Evolutionary conservation across 371 early-diverging fungal species (phyloP).

Genomic region (Mucor sp.): DNA sequence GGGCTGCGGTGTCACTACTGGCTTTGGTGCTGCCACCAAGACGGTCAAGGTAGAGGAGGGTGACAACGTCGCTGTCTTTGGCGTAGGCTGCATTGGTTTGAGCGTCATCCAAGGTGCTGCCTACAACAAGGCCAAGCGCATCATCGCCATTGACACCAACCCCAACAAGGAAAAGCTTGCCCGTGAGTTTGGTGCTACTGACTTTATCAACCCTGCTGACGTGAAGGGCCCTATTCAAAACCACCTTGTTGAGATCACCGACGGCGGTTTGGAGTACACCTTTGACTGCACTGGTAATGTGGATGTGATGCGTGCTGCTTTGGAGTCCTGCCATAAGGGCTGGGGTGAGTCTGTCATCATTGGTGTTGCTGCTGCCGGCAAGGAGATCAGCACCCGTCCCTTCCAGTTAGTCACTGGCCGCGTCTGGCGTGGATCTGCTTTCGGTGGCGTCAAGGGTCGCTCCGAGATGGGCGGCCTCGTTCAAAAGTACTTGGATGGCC

Average conservation of each 20-base stretch:
- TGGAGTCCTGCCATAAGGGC: constrained; percentile 94
- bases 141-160: constrained; percentile 93
- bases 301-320: constrained; percentile 91
- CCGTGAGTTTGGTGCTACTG: constrained; percentile 89
- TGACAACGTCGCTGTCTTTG: constrained; percentile 87
- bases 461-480: constrained; percentile 90
- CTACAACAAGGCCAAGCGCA: constrained; percentile 74
- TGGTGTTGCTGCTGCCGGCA: constrained; percentile 92
- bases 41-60: constrained; percentile 89
- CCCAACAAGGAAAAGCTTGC: constrained; percentile 77
- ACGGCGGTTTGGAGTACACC: constrained; percentile 95
- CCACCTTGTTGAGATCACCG: constrained; percentile 86
- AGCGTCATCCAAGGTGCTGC: constrained; percentile 89
- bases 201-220: constrained; percentile 90
- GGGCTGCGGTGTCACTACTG: constrained; percentile 96
- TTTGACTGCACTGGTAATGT: constrained; percentile 95
- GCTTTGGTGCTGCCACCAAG: constrained; percentile 93
- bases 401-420: constrained; percentile 95
- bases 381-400: constrained; percentile 92
- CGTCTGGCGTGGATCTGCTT: constrained; percentile 95
- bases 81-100: constrained; percentile 94
- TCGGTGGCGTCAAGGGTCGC: constrained; percentile 96
- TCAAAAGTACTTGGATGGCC: constrained; percentile 78
- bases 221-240: constrained; percentile 77
- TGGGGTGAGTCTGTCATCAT: constrained; percentile 90